Conservation (phyloP, 306 rosid species). For the Dalbergia cochinchinensis region DNA sequence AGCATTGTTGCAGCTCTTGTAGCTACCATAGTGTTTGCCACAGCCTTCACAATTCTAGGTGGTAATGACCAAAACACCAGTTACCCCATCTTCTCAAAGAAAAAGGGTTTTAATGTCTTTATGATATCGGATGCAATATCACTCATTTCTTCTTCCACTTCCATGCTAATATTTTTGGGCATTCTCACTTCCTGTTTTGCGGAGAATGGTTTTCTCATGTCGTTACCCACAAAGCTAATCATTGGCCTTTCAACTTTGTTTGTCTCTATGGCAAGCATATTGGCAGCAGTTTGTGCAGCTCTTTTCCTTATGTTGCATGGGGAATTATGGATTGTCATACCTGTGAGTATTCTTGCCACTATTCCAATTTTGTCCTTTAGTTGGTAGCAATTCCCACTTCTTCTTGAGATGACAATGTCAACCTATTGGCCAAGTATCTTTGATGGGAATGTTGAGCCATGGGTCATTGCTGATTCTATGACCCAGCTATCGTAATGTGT, state of each 20-base stretch:
- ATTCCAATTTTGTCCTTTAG: background rate
- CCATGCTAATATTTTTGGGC: background rate
- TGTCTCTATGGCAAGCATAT: constrained; percentile 13
- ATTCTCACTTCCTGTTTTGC: background rate
- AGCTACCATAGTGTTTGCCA: background rate
- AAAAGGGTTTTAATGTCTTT: background rate
- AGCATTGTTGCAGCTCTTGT: constrained; percentile 1
- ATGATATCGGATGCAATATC: constrained; percentile 9
- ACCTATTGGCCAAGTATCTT: constrained; percentile 19
- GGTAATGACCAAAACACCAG: constrained; percentile 1
- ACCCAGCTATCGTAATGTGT: background rate
- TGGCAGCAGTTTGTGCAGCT: constrained; percentile 8
- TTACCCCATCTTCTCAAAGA: background rate
- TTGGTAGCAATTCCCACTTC: constrained; percentile 1
- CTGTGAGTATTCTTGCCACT: background rate
- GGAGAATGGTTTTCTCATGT: constrained; percentile 12
- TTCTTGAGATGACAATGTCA: background rate
- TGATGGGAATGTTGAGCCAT: background rate
- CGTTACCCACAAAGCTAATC: constrained; percentile 8
- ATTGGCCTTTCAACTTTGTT: background rate
- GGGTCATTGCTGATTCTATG: constrained; percentile 1
- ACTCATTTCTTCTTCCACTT: constrained; percentile 6
- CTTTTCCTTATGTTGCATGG: background rate
- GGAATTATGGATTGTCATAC: background rate
- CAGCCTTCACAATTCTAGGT: constrained; percentile 13